Percentiles rank a stretch among this genome's conserved stretches.
phyloP scores from a whole-genome alignment of 306 rosid genomes.

The Lathyrus aphaca region DNA sequence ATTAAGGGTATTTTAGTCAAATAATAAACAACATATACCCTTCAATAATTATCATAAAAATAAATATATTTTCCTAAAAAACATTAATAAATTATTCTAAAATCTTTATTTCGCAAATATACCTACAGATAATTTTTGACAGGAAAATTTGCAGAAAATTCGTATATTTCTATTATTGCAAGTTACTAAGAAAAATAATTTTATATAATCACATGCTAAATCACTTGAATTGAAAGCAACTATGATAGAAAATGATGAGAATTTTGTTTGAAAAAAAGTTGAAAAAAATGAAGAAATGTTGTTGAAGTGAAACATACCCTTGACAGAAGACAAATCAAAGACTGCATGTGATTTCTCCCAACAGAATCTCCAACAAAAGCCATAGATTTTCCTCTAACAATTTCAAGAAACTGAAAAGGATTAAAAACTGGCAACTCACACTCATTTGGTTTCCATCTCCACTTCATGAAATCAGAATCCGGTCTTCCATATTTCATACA shows the following conservation, averaged over 20 bases:
- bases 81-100: too few species aligned
- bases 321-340: conserved; percentile 71
- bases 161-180: too few species aligned
- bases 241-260: conserved; percentile 7
- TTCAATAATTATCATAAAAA: too few species aligned
- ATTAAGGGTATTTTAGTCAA: not conserved
- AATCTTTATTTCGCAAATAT: too few species aligned
- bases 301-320: conserved; percentile 41
- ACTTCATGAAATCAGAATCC: conserved; percentile 76
- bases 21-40: not conserved
- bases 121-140: too few species aligned
- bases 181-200: too few species aligned
- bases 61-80: too few species aligned
- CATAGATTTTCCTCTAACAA: conserved; percentile 73
- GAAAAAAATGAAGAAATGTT: not conserved
- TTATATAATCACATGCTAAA: conserved; percentile 6
- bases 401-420: conserved; percentile 71
- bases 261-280: not conserved
- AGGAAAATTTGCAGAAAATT: too few species aligned
- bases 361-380: conserved; percentile 94
- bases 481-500: conserved; percentile 87
- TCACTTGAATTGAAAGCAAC: conserved; percentile 37
- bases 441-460: conserved; percentile 86
- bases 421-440: conserved; percentile 79
- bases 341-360: conserved; percentile 84